Conservation (phyloP, 192 early-diverging fungal species). For the Rhizophagus sp. region DNA sequence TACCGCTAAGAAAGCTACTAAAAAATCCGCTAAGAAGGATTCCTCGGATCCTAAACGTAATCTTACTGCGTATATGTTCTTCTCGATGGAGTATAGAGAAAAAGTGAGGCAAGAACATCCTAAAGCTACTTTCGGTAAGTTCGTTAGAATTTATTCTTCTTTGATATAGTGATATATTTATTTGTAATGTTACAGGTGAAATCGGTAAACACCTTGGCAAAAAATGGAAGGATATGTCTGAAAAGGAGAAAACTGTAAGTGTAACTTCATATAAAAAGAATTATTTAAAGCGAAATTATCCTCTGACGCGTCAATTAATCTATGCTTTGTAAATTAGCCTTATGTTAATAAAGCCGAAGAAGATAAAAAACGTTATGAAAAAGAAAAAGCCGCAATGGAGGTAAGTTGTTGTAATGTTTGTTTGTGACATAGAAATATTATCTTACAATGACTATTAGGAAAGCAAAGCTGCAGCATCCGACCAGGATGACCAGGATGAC, state of each 20-base stretch:
- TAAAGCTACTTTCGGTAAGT: too few species aligned
- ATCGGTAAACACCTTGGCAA: slow-evolving; percentile 4
- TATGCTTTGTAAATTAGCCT: not conserved
- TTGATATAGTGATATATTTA: not conserved
- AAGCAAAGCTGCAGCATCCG: too few species aligned
- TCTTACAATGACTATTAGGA: too few species aligned
- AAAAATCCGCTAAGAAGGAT: not conserved
- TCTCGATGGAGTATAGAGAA: not conserved
- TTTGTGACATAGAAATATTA: too few species aligned
- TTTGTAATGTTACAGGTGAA: not conserved
- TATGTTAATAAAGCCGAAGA: too few species aligned
- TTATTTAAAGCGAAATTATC: not conserved
- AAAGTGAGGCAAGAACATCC: not conserved
- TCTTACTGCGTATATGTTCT: not conserved
- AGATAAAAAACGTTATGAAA: not conserved
- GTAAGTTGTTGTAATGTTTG: too few species aligned
- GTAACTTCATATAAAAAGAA: too few species aligned
- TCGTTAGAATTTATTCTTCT: too few species aligned
- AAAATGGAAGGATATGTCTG: not conserved
- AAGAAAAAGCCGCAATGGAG: not conserved
- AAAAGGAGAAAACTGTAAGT: not conserved
- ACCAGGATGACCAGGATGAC: too few species aligned
- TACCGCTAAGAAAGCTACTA: not conserved
- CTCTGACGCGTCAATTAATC: not conserved
- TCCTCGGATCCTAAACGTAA: slow-evolving; percentile 9